Conservation (phyloP, 2,329 filamentous ascomycete species). For the Ceratocystis destructans region DNA sequence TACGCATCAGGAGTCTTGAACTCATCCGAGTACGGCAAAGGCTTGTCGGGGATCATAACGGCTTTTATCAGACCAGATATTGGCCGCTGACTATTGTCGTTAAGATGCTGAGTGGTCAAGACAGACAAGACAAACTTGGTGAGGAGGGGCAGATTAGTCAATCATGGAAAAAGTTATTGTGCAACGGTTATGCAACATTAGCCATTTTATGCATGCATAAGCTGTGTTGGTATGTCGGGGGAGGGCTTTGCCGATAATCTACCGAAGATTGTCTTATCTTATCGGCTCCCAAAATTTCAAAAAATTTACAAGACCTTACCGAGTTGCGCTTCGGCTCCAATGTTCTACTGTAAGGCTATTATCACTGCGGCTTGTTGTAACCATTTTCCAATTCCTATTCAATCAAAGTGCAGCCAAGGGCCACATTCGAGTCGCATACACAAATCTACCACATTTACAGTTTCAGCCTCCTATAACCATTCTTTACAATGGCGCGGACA, state of each 20-base stretch:
- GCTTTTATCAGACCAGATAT: not conserved
- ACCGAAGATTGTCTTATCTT: constrained; percentile 12
- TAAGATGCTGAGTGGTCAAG: not conserved
- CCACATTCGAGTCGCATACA: not conserved
- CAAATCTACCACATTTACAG: not conserved
- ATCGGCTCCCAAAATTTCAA: constrained; percentile 12
- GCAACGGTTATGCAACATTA: not conserved
- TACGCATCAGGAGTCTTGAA: constrained; percentile 65
- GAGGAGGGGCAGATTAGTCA: constrained; percentile 9
- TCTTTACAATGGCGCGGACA: constrained; percentile 25
- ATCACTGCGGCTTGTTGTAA: not conserved
- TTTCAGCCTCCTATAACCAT: not conserved
- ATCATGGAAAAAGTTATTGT: not conserved
- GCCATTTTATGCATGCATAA: not conserved
- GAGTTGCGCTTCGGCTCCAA: not conserved
- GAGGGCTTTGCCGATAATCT: not conserved
- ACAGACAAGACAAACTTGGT: not conserved
- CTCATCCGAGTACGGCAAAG: constrained; percentile 54
- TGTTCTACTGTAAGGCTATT: not conserved
- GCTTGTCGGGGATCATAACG: constrained; percentile 36
- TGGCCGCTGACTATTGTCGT: not conserved
- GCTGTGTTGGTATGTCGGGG: not conserved
- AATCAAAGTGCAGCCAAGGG: not conserved
- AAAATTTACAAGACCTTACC: constrained; percentile 8
- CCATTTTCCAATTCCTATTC: not conserved